Evolutionary conservation across 2,329 filamentous ascomycete species (phyloP).

Genomic region (Penicillium corylophilum): DNA sequence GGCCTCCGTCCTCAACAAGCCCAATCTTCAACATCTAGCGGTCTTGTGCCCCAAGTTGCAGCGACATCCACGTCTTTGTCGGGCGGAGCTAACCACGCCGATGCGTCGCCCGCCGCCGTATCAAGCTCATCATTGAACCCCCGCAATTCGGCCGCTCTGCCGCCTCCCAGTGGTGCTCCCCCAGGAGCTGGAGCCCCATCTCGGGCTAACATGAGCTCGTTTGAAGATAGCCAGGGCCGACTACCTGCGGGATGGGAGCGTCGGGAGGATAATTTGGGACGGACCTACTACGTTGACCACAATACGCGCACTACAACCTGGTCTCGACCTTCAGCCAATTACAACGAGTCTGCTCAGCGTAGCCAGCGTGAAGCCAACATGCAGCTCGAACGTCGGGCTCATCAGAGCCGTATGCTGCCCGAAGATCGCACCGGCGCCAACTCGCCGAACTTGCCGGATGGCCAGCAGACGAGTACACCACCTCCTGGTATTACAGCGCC

Average conservation of each 20-base stretch:
- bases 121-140: conserved; percentile 37
- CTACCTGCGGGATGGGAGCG: conserved; percentile 94
- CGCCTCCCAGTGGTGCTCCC: conserved; percentile 43
- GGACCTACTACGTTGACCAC: conserved; percentile 98
- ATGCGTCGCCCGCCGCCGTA: conserved; percentile 30
- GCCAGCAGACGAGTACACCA: conserved; percentile 44
- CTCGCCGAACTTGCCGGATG: conserved; percentile 71
- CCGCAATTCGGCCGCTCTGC: conserved; percentile 34
- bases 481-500: conserved; percentile 41
- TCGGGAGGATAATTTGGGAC: conserved; percentile 87
- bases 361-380: conserved; percentile 85
- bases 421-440: conserved; percentile 93
- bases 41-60: conserved; percentile 38
- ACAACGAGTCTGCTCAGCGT: conserved; percentile 72
- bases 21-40: conserved; percentile 39
- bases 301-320: conserved; percentile 96
- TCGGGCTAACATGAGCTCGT: conserved; percentile 73
- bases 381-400: conserved; percentile 85
- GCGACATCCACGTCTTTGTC: conserved; percentile 27
- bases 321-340: conserved; percentile 80
- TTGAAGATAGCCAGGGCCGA: conserved; percentile 93
- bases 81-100: conserved; percentile 28
- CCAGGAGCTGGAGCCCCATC: conserved; percentile 41
- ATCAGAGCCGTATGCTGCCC: conserved; percentile 92
- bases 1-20: conserved; percentile 37